These are phyloP conservation scores for Dendrobium chrysotoxum DNA, from an alignment of 106 monocot species.

Conservation along the genomic window DNA sequence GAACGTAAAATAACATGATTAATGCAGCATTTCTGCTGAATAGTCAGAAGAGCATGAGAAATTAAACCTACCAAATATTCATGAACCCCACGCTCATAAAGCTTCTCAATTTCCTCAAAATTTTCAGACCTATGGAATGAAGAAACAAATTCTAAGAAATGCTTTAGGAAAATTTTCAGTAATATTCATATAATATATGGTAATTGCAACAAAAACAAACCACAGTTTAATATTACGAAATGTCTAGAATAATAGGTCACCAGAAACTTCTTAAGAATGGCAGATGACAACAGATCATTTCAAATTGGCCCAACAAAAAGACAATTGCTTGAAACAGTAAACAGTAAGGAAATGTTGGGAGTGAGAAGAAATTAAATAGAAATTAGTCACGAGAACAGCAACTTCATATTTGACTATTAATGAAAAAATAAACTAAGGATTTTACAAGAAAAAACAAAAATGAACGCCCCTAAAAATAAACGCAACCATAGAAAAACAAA, in stretches of 20 bases:
- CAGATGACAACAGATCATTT: neutral
- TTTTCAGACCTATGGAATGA: slow-evolving; percentile 50
- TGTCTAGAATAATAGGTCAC: neutral
- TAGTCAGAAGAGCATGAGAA: slow-evolving; percentile 5
- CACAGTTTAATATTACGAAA: neutral
- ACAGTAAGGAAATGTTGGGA: neutral
- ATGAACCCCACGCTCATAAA: slow-evolving; percentile 81
- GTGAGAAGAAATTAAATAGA: neutral
- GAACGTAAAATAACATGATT: neutral
- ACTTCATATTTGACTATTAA: neutral
- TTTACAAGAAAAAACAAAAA: neutral
- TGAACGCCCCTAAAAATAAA: neutral
- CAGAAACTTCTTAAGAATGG: neutral
- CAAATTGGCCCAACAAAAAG: neutral
- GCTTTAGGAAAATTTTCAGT: neutral
- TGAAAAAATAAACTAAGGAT: neutral
- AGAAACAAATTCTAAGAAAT: neutral
- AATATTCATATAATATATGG: neutral
- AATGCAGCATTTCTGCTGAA: neutral
- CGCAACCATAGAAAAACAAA: neutral
- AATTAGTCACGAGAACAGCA: neutral
- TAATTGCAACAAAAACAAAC: neutral
- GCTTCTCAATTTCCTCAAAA: slow-evolving; percentile 49
- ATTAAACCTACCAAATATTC: slow-evolving; percentile 80
- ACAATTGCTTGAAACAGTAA: slow-evolving; percentile 2